Evolutionary conservation across 192 early-diverging fungal species (phyloP).

Genomic region (Phlyctochytrium planicorne): DNA sequence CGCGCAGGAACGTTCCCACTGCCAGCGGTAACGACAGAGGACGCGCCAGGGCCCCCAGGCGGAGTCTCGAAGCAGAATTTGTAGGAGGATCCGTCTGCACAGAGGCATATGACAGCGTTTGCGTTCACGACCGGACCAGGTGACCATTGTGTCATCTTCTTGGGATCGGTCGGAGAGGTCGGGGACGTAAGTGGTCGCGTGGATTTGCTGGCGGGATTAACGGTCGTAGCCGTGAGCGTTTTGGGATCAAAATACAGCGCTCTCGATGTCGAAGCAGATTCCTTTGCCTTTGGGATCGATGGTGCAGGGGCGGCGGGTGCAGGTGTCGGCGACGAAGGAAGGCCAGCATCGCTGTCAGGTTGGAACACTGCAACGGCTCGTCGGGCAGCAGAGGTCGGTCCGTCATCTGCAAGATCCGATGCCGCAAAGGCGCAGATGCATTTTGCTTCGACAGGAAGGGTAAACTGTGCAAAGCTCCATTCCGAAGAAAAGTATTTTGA

Average conservation of each 20-base stretch:
- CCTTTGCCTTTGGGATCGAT: not conserved
- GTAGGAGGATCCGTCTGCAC: slow-evolving; percentile 81
- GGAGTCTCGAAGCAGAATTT: slow-evolving; percentile 76
- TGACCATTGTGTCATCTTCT: too few relatives aligned
- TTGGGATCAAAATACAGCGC: not conserved
- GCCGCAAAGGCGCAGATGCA: slow-evolving; percentile 79
- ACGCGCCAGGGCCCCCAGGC: slow-evolving; percentile 62
- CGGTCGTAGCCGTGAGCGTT: not conserved
- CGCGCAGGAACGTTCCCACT: not conserved
- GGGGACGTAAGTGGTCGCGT: not conserved
- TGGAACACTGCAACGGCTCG: not conserved
- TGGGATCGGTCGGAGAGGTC: too few relatives aligned
- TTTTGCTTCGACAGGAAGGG: slow-evolving; percentile 71
- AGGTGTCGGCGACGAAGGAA: not conserved
- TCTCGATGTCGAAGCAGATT: not conserved
- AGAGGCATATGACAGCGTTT: slow-evolving; percentile 52
- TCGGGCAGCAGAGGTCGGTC: slow-evolving; percentile 4
- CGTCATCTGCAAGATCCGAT: slow-evolving; percentile 14
- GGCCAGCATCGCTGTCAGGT: not conserved
- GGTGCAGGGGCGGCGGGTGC: not conserved
- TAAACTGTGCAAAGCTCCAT: slow-evolving; percentile 90
- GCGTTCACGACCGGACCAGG: not conserved
- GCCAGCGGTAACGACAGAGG: slow-evolving; percentile 6
- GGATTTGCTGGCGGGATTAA: not conserved
- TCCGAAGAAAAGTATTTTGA: slow-evolving; percentile 90